phyloP scores from a whole-genome alignment of 192 early-diverging fungal genomes.

The Dissophora ornata region DNA sequence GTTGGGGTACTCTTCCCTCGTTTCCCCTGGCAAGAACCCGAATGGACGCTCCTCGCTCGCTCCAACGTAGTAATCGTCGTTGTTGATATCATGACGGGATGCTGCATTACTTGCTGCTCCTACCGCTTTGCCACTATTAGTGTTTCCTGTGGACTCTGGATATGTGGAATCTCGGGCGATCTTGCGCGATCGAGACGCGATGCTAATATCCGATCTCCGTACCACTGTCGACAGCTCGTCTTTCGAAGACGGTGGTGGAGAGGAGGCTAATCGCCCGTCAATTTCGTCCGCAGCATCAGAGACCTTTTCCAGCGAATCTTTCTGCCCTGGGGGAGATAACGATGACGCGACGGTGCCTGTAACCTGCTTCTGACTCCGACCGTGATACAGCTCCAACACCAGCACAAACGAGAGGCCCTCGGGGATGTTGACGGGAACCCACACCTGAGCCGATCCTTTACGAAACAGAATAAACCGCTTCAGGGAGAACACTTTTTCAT shows the following conservation, averaged over 20 bases:
- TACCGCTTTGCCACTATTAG: not conserved
- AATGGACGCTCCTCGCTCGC: constrained; percentile 4
- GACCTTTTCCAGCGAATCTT: not conserved
- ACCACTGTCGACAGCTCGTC: constrained; percentile 19
- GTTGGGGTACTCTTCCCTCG: constrained; percentile 47
- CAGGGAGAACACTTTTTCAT: constrained; percentile 35
- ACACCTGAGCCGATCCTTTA: constrained; percentile 25
- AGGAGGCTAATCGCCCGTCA: not conserved
- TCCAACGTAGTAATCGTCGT: constrained; percentile 30
- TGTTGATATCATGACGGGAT: constrained; percentile 27
- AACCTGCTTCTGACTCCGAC: constrained; percentile 35
- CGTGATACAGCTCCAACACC: constrained; percentile 43
- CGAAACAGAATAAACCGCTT: constrained; percentile 45
- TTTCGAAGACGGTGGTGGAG: not conserved
- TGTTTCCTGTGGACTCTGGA: not conserved
- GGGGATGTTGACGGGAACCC: constrained; percentile 24
- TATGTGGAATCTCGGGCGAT: not conserved
- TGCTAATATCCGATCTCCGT: constrained; percentile 40
- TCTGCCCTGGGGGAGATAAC: not conserved
- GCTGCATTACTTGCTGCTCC: not conserved
- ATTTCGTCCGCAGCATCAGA: not conserved
- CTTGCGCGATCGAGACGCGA: constrained; percentile 4
- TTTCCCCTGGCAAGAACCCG: constrained; percentile 39
- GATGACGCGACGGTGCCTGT: not conserved
- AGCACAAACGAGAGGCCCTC: constrained; percentile 30